Base-by-base conservation (phyloP, 257 asterid genomes). In the Ligustrum vulgare region DNA sequence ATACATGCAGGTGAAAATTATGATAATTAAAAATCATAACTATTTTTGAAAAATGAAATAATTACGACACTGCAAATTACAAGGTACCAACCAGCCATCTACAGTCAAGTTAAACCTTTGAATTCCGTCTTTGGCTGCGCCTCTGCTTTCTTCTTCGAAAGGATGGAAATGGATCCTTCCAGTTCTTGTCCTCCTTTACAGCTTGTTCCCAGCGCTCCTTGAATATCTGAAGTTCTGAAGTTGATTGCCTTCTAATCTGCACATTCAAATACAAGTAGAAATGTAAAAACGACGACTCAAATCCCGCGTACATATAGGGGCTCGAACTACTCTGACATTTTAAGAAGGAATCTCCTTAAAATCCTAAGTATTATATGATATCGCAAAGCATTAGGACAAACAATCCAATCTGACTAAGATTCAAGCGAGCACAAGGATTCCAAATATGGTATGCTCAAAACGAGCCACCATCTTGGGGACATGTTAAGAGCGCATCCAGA, bases 181-280 rank as follows among this genome's bases (percentile, higher is more conserved):
- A 93, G 39, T 80, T 74, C 56, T 58, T 79, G 80, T 91, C 98
- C 67, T 84, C 90, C 84, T 83, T 83, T 8, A 87, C 89, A 1
- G 99, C 98, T 49, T 77, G 68, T 49, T 90, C 96, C 98, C 98
- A 93, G 6, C 98, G 84, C 35, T 89, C 89, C 82, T 86, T 90
- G 45, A 91, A 93, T 69, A 71, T 84, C 64, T 81, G 87, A 64
- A 89, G 93, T 83, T 93, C 98, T 65, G 80, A 63, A 0, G 96
- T 87, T 11, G 98, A 89, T 73, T 90, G 94, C 82, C 91, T 87
- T 77, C 97, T 83, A 37, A 89, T 86, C 97, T 91, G 96, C 79
- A 51, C 3, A 16, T 33, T 70, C 66, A 23, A 34, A 62, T 34
- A 62, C 76, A 71, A 71, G 67, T 45, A 66, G 47, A 60, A 28